phyloP scores from a whole-genome alignment of 176 grass and related monocot genomes.

The Poa annua region DNA sequence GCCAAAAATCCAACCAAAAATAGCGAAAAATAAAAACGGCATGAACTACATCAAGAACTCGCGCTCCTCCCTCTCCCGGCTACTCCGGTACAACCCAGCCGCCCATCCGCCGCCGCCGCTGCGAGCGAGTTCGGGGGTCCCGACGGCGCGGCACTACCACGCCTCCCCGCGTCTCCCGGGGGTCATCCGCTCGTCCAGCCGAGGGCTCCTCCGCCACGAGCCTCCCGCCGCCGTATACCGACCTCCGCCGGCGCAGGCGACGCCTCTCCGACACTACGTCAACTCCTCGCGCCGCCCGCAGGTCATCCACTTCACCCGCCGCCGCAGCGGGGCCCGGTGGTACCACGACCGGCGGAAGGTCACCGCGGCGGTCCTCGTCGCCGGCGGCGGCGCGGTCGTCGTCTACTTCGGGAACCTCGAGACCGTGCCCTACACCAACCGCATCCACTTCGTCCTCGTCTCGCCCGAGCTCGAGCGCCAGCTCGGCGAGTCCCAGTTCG shows the following conservation, averaged over 20 bases:
- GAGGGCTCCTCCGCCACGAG: conserved; percentile 39
- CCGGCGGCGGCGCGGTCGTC: conserved; percentile 38
- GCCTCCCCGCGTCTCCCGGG: conserved; percentile 25
- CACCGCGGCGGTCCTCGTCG: conserved; percentile 41
- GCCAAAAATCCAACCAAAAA: conserved; percentile 34
- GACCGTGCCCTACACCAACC: conserved; percentile 88
- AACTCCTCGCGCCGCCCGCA: conserved; percentile 49
- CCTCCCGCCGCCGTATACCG: conserved; percentile 10
- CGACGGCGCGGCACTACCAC: conserved; percentile 37
- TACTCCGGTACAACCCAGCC: conserved; percentile 42
- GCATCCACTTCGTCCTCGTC: conserved; percentile 72
- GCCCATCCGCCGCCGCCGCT: neutral
- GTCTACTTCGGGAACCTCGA: conserved; percentile 92
- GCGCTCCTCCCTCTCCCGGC: conserved; percentile 41
- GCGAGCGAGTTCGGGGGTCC: neutral
- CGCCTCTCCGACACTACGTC: conserved; percentile 45
- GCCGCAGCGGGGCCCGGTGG: conserved; percentile 57
- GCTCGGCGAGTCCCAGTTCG: conserved; percentile 81
- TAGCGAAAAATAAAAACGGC: neutral
- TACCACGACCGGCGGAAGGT: conserved; percentile 80
- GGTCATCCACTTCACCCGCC: conserved; percentile 69
- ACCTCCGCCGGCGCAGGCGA: neutral
- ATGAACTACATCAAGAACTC: conserved; percentile 57
- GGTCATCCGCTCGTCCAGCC: conserved; percentile 32
- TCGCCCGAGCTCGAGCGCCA: conserved; percentile 68